These are phyloP conservation scores for Saccharomycopsis sp. DNA, from an alignment of 805 yeast species.

Conservation along the genomic window DNA sequence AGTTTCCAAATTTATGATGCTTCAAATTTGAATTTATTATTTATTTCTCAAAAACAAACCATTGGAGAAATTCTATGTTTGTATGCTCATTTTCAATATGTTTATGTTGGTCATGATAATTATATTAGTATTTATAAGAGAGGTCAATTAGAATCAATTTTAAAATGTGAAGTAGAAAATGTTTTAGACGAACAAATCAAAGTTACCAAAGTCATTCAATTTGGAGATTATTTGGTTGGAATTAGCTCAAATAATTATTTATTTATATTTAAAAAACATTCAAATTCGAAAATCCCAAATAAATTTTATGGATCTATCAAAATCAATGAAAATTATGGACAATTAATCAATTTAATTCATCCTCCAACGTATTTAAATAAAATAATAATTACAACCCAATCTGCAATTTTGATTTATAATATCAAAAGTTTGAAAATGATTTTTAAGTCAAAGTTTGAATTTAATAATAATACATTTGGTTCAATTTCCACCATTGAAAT, in stretches of 20 bases:
- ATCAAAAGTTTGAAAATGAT: slow-evolving; percentile 67
- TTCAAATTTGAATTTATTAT: slow-evolving; percentile 69
- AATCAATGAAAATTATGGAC: slow-evolving; percentile 55
- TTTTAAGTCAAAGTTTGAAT: slow-evolving; percentile 35
- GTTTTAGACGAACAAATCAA: slow-evolving; percentile 11
- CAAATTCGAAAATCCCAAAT: slow-evolving; percentile 39
- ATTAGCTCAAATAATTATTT: slow-evolving; percentile 34
- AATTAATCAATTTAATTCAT: slow-evolving; percentile 60
- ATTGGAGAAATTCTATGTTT: slow-evolving; percentile 58
- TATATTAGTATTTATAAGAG: slow-evolving; percentile 71
- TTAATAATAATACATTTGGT: slow-evolving; percentile 29
- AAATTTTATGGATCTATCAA: slow-evolving; percentile 57
- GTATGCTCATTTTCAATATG: slow-evolving; percentile 74
- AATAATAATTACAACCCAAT: slow-evolving; percentile 68
- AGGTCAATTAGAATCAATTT: slow-evolving; percentile 49
- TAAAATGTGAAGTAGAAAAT: slow-evolving; percentile 25
- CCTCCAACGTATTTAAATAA: slow-evolving; percentile 91
- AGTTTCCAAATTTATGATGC: slow-evolving; percentile 92
- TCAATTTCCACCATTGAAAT: slow-evolving; percentile 61
- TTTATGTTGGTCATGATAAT: slow-evolving; percentile 66
- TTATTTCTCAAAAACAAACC: slow-evolving; percentile 77
- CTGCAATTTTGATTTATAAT: slow-evolving; percentile 54
- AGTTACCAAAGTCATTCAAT: slow-evolving; percentile 43
- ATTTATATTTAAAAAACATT: slow-evolving; percentile 43
- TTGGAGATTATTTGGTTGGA: slow-evolving; percentile 70